Percentiles rank a stretch among this genome's conserved stretches.
These are phyloP conservation scores for Stipa capillata DNA, from an alignment of 176 grass and related monocot genomes.

Conservation along the genomic window DNA sequence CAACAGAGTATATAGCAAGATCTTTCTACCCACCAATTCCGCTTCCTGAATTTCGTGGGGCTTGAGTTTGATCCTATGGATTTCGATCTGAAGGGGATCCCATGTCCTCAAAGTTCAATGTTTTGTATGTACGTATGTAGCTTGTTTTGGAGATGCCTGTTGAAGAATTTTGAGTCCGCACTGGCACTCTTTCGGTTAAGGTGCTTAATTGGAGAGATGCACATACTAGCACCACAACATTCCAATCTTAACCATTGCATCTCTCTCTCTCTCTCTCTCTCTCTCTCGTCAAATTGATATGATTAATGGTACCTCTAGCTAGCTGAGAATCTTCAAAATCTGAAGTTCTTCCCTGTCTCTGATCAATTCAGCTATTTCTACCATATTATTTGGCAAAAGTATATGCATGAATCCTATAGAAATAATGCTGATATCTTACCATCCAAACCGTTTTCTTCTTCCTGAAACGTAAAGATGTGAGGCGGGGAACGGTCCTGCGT, in stretches of 20 bases:
- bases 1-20: background rate
- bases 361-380: too few species aligned
- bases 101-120: background rate
- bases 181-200: background rate
- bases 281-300: too few species aligned
- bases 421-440: background rate
- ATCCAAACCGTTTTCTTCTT: too few species aligned
- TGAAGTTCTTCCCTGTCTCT: too few species aligned
- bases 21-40: background rate
- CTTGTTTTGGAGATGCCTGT: background rate
- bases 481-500: too few species aligned
- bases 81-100: background rate
- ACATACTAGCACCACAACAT: background rate
- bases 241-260: background rate
- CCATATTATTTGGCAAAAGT: background rate
- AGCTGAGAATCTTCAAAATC: background rate
- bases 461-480: too few species aligned
- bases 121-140: constrained; percentile 1
- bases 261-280: background rate
- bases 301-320: background rate
- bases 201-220: constrained; percentile 24
- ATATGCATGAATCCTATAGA: background rate
- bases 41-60: background rate
- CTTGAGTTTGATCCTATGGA: background rate
- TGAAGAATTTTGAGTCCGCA: constrained; percentile 23